Evolutionary conservation across 805 yeast species (phyloP), one percentile per base, ranked within the genome.

Genomic region (Kregervanrija fluxuum): DNA sequence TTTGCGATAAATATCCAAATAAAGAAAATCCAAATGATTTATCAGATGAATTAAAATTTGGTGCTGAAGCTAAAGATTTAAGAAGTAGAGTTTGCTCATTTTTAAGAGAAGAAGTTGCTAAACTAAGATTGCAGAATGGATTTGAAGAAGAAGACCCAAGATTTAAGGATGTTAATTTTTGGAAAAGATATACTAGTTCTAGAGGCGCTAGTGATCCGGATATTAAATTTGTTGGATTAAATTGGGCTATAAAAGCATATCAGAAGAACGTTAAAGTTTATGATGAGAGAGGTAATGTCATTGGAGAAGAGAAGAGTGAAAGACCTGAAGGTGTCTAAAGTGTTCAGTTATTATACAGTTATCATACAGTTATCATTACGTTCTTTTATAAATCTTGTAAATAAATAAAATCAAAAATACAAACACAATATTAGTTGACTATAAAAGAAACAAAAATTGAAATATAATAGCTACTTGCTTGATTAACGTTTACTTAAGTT

Each of bases 241-340:
- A 86, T 58, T 85, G 95, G 93, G 95, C 95, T 1, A 75, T 85
- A 34, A 77, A 75, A 58, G 71, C 88, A 53, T 71, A 80, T 39
- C 95, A 85, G 59, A 69, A 69, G 40, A 48, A 56, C 33, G 61
- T 63, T 35, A 56, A 53, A 45, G 43, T 43, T 8, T 65, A 54
- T 37, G 69, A 65, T 39, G 56, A 57, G 28, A 54, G 45, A 22
- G 69, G 69, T 15, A 57, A 61, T 43, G 60, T 52, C n/a, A 42
- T 62, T 5, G 48, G 49, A n/a, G 50, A 48, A 12, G 38, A 43
- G 5, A 34, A 40, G 6, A 46, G 46, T 44, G 46, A 46, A 45
- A 41, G 53, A 37, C 53, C 53, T 5, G 42, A 41, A 10, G 44
- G 44, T 22, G 15, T 47, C 6, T 49, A 37, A 39, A n/a, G 8